Evolutionary conservation across 495 filamentous ascomycete genomes (phyloP).

Genomic region (Lentithecium fluviatile): DNA sequence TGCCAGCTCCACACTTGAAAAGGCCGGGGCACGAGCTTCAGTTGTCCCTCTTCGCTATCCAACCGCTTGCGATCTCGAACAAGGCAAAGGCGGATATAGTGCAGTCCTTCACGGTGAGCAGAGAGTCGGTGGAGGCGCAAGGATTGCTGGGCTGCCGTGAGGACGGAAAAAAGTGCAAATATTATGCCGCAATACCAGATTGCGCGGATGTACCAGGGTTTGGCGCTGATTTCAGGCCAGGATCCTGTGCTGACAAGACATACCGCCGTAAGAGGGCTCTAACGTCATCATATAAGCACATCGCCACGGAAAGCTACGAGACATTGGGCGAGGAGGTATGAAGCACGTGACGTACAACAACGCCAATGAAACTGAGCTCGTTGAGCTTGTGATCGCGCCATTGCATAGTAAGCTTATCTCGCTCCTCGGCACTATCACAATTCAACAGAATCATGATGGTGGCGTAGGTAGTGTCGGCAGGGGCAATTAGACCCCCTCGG

Average conservation of each 20-base stretch:
- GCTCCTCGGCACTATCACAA: not conserved
- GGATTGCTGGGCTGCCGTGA: not conserved
- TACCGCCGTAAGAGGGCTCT: not conserved
- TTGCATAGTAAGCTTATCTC: not conserved
- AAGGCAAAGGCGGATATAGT: not conserved
- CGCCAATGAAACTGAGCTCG: not conserved
- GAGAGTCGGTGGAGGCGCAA: not conserved
- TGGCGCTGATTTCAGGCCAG: not conserved
- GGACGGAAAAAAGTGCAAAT: not conserved
- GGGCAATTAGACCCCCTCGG: not conserved
- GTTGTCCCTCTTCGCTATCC: not conserved
- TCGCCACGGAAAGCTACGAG: not conserved
- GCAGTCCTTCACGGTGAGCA: not conserved
- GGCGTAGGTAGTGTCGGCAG: not conserved
- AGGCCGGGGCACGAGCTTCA: not conserved
- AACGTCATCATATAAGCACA: not conserved
- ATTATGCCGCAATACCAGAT: not conserved
- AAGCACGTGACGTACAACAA: not conserved
- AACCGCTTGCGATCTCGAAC: not conserved
- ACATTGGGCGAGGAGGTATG: no score
- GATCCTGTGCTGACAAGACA: not conserved
- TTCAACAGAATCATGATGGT: not conserved
- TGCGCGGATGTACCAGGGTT: not conserved
- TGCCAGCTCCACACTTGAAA: not conserved
- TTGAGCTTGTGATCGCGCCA: not conserved